Conservation (phyloP, 140 eudicot genomes). For the Senecio squalidus region DNA sequence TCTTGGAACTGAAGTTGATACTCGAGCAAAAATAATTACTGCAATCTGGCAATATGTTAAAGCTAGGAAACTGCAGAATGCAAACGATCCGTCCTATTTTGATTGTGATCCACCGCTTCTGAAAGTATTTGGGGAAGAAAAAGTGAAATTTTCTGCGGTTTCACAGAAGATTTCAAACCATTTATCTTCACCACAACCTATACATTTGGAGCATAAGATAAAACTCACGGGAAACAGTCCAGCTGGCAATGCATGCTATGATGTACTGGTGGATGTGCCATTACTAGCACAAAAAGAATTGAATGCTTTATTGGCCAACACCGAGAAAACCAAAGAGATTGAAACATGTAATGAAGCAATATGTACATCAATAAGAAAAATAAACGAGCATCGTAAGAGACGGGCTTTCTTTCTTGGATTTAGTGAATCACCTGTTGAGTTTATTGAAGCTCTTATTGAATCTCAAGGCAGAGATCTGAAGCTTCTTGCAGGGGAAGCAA, state of each 20-base stretch:
- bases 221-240: conserved; percentile 84
- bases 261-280: conserved; percentile 85
- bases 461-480: conserved; percentile 83
- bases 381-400: conserved; percentile 79
- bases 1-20: conserved; percentile 87
- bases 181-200: conserved; percentile 75
- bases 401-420: conserved; percentile 97
- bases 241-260: conserved; percentile 81
- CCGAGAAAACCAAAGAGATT: conserved; percentile 70
- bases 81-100: conserved; percentile 66
- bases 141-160: conserved; percentile 60
- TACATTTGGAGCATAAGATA: conserved; percentile 83
- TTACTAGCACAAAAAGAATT: conserved; percentile 66
- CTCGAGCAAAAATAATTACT: conserved; percentile 69
- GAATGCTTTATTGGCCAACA: conserved; percentile 61
- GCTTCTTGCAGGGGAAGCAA: conserved; percentile 66
- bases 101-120: conserved; percentile 73
- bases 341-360: conserved; percentile 81
- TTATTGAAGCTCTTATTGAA: conserved; percentile 70
- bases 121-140: conserved; percentile 81
- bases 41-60: conserved; percentile 91
- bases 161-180: conserved; percentile 67
- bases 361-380: conserved; percentile 64
- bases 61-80: conserved; percentile 66
- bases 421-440: conserved; percentile 91